Conservation (phyloP, 139 green algal genomes). For the Chlorella sorokiniana region DNA sequence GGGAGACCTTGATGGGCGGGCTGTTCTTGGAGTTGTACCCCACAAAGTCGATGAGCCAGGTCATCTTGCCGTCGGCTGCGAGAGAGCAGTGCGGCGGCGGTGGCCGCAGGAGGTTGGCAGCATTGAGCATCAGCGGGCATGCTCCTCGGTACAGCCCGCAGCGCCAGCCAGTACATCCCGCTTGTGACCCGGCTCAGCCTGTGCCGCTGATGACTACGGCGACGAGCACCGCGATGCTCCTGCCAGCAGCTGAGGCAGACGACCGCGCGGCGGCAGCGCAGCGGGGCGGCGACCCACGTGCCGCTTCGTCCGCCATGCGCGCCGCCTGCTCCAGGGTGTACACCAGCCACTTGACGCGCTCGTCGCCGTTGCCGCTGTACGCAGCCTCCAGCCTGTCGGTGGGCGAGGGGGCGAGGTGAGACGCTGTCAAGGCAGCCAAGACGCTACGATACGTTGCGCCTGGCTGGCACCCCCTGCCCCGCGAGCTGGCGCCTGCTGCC, state of each 20-base stretch:
- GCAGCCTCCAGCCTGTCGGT: conserved; percentile 12
- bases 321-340: conserved; percentile 79
- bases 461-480: too few species aligned
- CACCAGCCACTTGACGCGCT: conserved; percentile 73
- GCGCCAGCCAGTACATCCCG: too few species aligned
- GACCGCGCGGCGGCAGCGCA: background rate
- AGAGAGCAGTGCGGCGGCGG: background rate
- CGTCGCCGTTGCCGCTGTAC: conserved; percentile 34
- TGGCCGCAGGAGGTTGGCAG: background rate
- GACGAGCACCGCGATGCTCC: too few species aligned
- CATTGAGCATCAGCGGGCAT: background rate
- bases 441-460: too few species aligned
- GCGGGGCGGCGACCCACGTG: conserved; percentile 15
- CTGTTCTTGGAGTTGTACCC: conserved; percentile 72
- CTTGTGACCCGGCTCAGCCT: too few species aligned
- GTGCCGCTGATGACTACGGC: too few species aligned
- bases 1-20: conserved; percentile 63
- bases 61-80: conserved; percentile 78
- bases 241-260: background rate
- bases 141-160: too few species aligned
- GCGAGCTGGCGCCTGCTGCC: too few species aligned
- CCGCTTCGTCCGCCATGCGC: conserved; percentile 54
- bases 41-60: conserved; percentile 78
- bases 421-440: background rate
- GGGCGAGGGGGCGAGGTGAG: background rate